Evolutionary conservation across 2,329 filamentous ascomycete genomes (phyloP), one percentile per base, ranked within the genome.

Genomic region (Cylindrodendrum hubeiense): DNA sequence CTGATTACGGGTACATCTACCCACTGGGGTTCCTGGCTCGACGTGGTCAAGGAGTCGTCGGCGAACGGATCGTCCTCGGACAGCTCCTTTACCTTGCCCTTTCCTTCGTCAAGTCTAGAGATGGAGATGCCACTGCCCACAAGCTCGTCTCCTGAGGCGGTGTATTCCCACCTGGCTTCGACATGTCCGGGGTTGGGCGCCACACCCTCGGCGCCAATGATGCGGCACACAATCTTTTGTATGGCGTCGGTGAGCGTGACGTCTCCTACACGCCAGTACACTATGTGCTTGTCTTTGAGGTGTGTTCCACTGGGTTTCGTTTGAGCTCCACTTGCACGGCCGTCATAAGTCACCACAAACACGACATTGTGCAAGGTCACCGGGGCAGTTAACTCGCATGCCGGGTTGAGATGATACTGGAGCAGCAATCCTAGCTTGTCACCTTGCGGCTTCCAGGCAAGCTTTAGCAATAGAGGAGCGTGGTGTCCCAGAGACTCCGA

Each of bases 341-440:
- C 90, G 46, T 93, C 90, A 69, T 97, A 91, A 1, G 87, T 89
- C 30, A 91, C 88, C 17, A 93, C 85, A 26, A 97, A 84, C 6
- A 92, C 86, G 24, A 98, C 85, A 72, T 97, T 97, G 73, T 90
- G 91, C 75, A 79, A 86, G 75, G 73, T 83, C 69, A 82, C 79
- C 2, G 81, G 80, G 22, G 68, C 75, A 2, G 75, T 67, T 4
- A 84, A 81, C 52, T 81, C 83, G 68, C 77, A 94, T 1, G 85
- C 82, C 0, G 94, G 92, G 78, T 98, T 97, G 17, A 96, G 86
- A 6, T 90, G 90, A 80, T 98, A 98, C 75, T 92, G 90, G 39
- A 98, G 83, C 58, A 98, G 88, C 43, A 97, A 88, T 43, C 93
- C 95, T n/a, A 95, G 88, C 80, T 97, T 95, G 67, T 92, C 91